These are phyloP conservation scores for Colletotrichum shisoi DNA, from an alignment of 2,329 filamentous ascomycete genomes.

Conservation along the genomic window DNA sequence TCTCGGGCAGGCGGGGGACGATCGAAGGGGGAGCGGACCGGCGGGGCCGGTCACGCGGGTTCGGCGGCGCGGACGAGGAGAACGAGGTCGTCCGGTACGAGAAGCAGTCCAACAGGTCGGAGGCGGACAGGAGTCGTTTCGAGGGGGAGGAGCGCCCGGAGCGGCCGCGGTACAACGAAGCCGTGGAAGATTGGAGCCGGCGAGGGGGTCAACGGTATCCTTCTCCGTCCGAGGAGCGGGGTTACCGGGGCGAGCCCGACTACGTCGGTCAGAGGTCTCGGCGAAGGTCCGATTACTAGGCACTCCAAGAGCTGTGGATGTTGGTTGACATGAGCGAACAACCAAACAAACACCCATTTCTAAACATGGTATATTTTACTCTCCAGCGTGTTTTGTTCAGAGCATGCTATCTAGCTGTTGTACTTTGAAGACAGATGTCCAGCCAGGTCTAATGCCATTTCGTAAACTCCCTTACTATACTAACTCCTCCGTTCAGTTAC, in stretches of 20 bases:
- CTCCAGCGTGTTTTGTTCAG: constrained; percentile 15
- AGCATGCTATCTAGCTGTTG: constrained; percentile 12
- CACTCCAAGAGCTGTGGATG: not conserved
- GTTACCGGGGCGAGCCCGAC: constrained; percentile 11
- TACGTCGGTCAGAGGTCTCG: constrained; percentile 22
- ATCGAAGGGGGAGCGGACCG: constrained; percentile 24
- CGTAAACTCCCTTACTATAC: not conserved
- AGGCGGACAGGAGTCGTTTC: constrained; percentile 12
- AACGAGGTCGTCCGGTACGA: constrained; percentile 33
- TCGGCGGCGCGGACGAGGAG: constrained; percentile 2
- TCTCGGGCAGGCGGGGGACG: constrained; percentile 27
- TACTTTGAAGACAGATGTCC: constrained; percentile 23
- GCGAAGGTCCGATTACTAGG: constrained; percentile 17
- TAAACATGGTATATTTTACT: not conserved
- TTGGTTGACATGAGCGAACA: not conserved
- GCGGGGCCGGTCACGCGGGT: not conserved
- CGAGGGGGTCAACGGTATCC: constrained; percentile 12
- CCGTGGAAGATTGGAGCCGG: constrained; percentile 27
- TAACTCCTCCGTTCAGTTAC: constrained; percentile 2
- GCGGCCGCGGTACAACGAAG: constrained; percentile 22
- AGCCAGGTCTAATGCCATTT: constrained; percentile 8
- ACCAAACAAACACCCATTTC: not conserved
- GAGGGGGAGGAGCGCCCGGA: constrained; percentile 19
- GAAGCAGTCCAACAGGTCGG: constrained; percentile 25
- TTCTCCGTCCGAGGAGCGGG: constrained; percentile 22